phyloP scores from a whole-genome alignment of 225 moss, liverwort and hornwort genomes.

The Antitrichia curtipendula region DNA sequence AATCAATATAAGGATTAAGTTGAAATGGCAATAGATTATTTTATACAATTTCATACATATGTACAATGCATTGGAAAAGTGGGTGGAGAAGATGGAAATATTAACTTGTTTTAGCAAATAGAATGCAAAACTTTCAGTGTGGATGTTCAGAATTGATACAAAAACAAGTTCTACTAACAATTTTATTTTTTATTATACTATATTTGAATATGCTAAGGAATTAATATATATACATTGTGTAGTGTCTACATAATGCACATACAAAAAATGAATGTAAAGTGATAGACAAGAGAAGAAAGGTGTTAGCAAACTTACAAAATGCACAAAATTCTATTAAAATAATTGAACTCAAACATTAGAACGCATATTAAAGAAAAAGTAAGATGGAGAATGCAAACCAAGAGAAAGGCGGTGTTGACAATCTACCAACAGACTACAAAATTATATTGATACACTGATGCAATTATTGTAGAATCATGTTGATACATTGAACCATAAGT shows the following conservation, averaged over 20 bases:
- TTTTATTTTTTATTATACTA: too few relatives aligned
- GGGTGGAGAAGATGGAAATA: not conserved
- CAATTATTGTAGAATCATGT: accelerated
- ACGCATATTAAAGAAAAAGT: too few relatives aligned
- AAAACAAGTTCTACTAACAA: too few relatives aligned
- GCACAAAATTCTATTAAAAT: not conserved
- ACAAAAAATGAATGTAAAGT: not conserved
- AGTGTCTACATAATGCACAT: accelerated
- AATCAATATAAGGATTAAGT: not conserved
- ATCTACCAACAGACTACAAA: too few relatives aligned
- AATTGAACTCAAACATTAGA: not conserved
- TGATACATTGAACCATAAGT: too few relatives aligned
- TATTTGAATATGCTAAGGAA: not conserved
- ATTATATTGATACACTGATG: not conserved
- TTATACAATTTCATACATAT: not conserved
- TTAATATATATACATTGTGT: not conserved
- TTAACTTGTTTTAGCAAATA: accelerated
- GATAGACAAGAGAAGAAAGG: not conserved
- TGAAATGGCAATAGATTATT: not conserved
- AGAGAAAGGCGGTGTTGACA: too few relatives aligned
- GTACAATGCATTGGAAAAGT: not conserved
- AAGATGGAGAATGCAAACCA: too few relatives aligned
- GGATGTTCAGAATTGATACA: too few relatives aligned
- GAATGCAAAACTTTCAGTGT: not conserved
- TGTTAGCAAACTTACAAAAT: not conserved